Conservation (phyloP, 139 green algal genomes). For the Tetraselmis striata region DNA sequence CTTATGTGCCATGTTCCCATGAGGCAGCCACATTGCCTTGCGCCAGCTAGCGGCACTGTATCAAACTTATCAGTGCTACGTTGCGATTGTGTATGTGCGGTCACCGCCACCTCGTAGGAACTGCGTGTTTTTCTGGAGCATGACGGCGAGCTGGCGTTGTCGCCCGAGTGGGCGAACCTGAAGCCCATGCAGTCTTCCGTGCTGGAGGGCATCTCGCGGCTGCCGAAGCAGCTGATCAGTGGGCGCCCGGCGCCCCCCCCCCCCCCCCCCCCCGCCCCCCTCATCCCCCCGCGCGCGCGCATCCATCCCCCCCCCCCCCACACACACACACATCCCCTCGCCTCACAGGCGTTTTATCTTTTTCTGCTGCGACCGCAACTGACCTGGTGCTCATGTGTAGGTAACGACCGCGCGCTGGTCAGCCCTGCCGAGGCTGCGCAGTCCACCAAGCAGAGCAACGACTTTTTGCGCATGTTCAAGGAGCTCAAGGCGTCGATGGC, state of each 20-base stretch:
- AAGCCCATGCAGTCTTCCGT: conserved; percentile 40
- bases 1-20: neutral
- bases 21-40: neutral
- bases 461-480: conserved; percentile 67
- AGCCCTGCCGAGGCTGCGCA: conserved; percentile 56
- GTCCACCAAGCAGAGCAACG: conserved; percentile 44
- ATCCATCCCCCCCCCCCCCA: too few relatives aligned
- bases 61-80: neutral
- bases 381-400: too few relatives aligned
- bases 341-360: too few relatives aligned
- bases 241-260: neutral
- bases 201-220: conserved; percentile 64
- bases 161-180: conserved; percentile 53
- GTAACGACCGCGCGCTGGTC: conserved; percentile 39
- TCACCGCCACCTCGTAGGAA: conserved; percentile 41
- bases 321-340: too few relatives aligned
- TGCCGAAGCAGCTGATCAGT: conserved; percentile 68
- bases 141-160: conserved; percentile 54
- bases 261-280: neutral
- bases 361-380: too few relatives aligned
- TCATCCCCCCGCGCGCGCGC: neutral
- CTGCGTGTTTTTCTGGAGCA: conserved; percentile 75
- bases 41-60: neutral
- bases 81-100: neutral
- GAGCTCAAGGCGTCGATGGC: conserved; percentile 42